These are phyloP conservation scores for Triglochin maritima DNA, from an alignment of 106 monocot genomes.

Conservation along the genomic window DNA sequence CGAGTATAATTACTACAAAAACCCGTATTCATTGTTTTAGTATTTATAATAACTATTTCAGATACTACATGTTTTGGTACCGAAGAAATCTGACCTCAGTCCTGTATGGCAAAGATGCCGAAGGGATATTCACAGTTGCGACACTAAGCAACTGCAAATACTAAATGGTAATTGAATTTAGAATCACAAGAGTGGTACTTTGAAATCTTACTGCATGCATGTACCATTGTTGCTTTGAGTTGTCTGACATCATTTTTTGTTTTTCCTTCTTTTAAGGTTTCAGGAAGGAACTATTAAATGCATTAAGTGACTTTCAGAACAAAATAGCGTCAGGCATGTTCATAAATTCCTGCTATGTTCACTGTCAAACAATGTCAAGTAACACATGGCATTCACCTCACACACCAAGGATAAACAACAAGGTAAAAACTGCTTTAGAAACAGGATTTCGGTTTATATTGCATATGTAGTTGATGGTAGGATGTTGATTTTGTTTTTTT, in stretches of 20 bases:
- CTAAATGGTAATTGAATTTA: conserved; percentile 41
- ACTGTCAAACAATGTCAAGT: conserved; percentile 61
- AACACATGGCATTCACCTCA: conserved; percentile 69
- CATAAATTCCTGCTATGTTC: conserved; percentile 72
- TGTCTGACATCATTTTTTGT: background rate
- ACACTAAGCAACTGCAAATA: conserved; percentile 41
- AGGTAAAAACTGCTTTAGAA: conserved; percentile 28
- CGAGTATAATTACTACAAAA: background rate
- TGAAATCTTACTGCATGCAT: background rate
- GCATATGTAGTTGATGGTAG: no score
- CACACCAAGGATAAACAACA: conserved; percentile 59
- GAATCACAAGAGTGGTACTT: background rate
- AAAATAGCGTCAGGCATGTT: conserved; percentile 47
- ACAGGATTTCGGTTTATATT: no score
- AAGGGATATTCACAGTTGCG: conserved; percentile 52
- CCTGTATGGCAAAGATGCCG: conserved; percentile 53
- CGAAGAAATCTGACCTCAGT: conserved; percentile 45
- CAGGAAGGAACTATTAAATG: conserved; percentile 37
- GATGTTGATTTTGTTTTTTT: background rate
- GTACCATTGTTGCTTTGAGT: no score
- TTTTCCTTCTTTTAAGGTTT: conserved; percentile 32
- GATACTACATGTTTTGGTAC: conserved; percentile 37
- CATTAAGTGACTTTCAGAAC: conserved; percentile 40
- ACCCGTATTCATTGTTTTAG: background rate
- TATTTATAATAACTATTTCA: background rate